Conservation (phyloP, 768 basidiomycete species). For the Postia placenta region DNA sequence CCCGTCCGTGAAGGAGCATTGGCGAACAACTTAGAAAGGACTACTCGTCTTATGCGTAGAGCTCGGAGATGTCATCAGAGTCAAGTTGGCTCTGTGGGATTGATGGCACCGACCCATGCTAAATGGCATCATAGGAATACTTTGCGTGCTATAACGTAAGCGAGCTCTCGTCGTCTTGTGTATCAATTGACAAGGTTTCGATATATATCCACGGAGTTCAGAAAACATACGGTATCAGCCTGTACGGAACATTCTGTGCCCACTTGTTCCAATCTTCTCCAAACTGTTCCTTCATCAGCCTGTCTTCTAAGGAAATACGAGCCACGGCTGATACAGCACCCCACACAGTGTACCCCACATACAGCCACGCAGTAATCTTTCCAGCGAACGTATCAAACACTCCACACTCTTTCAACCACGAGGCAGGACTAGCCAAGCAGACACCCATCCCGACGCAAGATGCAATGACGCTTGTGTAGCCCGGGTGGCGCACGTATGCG, state of each 20-base stretch:
- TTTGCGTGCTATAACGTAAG: too few relatives aligned
- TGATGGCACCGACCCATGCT: too few relatives aligned
- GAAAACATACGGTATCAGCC: not conserved
- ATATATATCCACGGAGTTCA: too few relatives aligned
- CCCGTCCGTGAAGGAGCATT: slow-evolving; percentile 66
- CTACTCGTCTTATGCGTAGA: too few relatives aligned
- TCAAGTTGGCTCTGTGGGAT: too few relatives aligned
- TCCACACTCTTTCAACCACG: slow-evolving; percentile 7
- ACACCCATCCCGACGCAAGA: slow-evolving; percentile 1
- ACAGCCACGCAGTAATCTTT: not conserved
- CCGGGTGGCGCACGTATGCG: slow-evolving; percentile 23
- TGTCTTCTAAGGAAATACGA: slow-evolving; percentile 8
- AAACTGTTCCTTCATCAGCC: slow-evolving; percentile 10
- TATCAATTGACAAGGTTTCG: too few relatives aligned
- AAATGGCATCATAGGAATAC: too few relatives aligned
- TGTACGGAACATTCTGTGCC: slow-evolving; percentile 3
- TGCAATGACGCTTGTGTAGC: slow-evolving; percentile 11
- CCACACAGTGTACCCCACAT: not conserved
- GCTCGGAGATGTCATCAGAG: too few relatives aligned
- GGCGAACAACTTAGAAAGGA: too few relatives aligned
- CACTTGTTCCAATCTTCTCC: slow-evolving; percentile 15
- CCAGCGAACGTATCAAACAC: slow-evolving; percentile 4
- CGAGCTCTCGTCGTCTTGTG: too few relatives aligned
- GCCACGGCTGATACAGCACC: not conserved
- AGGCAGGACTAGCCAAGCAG: not conserved